These are phyloP conservation scores for Cerrena zonata DNA, from an alignment of 1,284 basidiomycete species.

Conservation along the genomic window DNA sequence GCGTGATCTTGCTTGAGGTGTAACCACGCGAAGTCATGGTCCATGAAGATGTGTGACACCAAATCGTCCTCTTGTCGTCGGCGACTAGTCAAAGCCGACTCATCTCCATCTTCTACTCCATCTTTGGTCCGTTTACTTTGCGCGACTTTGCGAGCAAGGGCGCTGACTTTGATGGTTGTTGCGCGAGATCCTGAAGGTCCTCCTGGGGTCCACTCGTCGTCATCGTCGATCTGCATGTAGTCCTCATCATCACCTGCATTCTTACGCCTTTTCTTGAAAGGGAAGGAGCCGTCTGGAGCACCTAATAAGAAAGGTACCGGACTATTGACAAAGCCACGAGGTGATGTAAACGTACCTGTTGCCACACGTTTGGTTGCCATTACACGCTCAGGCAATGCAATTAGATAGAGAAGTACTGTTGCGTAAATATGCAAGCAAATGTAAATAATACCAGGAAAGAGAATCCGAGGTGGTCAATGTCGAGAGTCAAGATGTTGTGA, in stretches of 20 bases:
- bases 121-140: slow-evolving; percentile 46
- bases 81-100: slow-evolving; percentile 39
- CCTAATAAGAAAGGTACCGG: too few species aligned
- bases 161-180: slow-evolving; percentile 77
- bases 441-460: neutral
- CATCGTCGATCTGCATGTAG: slow-evolving; percentile 51
- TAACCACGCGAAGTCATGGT: slow-evolving; percentile 80
- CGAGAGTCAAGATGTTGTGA: slow-evolving; percentile 1
- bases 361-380: slow-evolving; percentile 47
- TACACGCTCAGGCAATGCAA: neutral
- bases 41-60: slow-evolving; percentile 72
- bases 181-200: slow-evolving; percentile 55
- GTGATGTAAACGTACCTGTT: slow-evolving; percentile 37
- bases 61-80: slow-evolving; percentile 65
- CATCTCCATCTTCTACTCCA: slow-evolving; percentile 25
- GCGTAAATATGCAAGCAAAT: neutral
- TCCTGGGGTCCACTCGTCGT: slow-evolving; percentile 48
- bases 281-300: slow-evolving; percentile 20
- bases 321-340: too few species aligned
- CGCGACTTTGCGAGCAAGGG: slow-evolving; percentile 69
- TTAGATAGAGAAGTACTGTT: neutral
- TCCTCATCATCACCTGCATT: slow-evolving; percentile 43
- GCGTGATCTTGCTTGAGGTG: slow-evolving; percentile 85
- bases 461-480: neutral
- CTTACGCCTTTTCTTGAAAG: slow-evolving; percentile 48